Percentiles rank a stretch among this genome's conserved stretches.
phyloP scores from a whole-genome alignment of 1,139 yeast genomes.

The Pichia sp. region DNA sequence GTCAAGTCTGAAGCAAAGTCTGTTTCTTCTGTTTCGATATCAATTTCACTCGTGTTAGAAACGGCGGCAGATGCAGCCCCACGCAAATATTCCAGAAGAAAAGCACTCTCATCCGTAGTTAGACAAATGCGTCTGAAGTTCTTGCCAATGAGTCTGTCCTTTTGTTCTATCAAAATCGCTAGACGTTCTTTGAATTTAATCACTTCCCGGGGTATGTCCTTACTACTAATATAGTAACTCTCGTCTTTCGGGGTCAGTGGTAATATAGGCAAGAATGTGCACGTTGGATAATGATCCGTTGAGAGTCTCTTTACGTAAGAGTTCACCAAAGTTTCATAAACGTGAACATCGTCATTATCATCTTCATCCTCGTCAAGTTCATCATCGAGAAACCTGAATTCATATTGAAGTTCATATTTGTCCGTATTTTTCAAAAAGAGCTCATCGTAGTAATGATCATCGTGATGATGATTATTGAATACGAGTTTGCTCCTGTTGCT shows the following conservation, averaged over 20 bases:
- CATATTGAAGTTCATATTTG: slow-evolving; percentile 8
- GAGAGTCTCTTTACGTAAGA: slow-evolving; percentile 21
- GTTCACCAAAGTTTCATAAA: slow-evolving; percentile 17
- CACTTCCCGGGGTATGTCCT: slow-evolving; percentile 21
- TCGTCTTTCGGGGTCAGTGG: slow-evolving; percentile 17
- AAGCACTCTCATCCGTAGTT: slow-evolving; percentile 6
- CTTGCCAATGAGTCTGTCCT: slow-evolving; percentile 12
- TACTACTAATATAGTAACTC: slow-evolving; percentile 19
- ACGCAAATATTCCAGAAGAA: slow-evolving; percentile 7
- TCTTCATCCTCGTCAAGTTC: slow-evolving; percentile 8
- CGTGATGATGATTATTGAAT: slow-evolving; percentile 9
- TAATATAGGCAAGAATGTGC: slow-evolving; percentile 16
- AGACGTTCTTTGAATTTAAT: slow-evolving; percentile 15
- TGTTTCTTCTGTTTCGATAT: slow-evolving; percentile 1
- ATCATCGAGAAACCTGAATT: slow-evolving; percentile 8
- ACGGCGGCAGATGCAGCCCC: too few relatives aligned
- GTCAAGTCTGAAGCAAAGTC: not conserved
- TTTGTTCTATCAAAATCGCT: slow-evolving; percentile 12
- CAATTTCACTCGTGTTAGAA: not conserved
- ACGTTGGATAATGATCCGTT: slow-evolving; percentile 24
- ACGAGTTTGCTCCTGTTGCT: slow-evolving; percentile 2
- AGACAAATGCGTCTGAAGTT: slow-evolving; percentile 8
- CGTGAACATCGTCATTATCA: slow-evolving; percentile 8
- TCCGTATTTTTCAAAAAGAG: slow-evolving; percentile 7
- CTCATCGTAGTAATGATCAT: slow-evolving; percentile 4